Percentiles rank a stretch among this genome's conserved stretches.
Evolutionary conservation across 257 asterid species (phyloP).

Genomic region (Solanum sitiens): DNA sequence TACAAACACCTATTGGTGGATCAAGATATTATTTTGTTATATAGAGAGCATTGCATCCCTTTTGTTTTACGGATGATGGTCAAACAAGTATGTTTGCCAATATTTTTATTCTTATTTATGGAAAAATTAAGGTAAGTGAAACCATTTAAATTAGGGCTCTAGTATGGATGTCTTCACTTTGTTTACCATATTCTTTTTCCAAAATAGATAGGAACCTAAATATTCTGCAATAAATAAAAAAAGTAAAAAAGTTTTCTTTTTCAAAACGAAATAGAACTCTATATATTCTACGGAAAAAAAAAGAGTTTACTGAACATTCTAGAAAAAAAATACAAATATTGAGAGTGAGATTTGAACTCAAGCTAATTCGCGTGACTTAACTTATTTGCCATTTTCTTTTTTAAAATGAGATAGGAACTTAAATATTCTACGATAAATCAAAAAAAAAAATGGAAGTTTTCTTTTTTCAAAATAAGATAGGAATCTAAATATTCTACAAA

Average conservation of each 20-base stretch:
- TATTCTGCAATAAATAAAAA: neutral
- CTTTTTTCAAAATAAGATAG: too few species aligned
- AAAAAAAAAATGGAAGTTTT: too few species aligned
- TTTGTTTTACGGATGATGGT: neutral
- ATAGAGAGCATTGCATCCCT: neutral
- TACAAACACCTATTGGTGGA: neutral
- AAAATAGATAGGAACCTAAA: neutral
- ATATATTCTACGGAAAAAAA: too few species aligned
- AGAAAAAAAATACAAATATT: too few species aligned
- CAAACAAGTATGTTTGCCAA: neutral
- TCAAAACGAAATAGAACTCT: too few species aligned
- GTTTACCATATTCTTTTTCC: neutral
- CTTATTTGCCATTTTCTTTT: neutral
- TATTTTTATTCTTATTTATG: neutral
- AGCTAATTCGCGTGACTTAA: neutral
- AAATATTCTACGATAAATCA: neutral
- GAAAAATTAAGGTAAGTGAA: neutral
- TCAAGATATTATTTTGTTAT: neutral
- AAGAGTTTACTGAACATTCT: too few species aligned
- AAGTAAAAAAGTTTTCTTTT: too few species aligned
- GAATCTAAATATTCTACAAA: neutral
- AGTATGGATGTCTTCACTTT: neutral
- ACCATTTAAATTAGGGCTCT: neutral
- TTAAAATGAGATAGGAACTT: neutral
- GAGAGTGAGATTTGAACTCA: too few species aligned